Conservation (phyloP, 805 yeast genomes). For the Kurtzmaniella cleridarum region DNA sequence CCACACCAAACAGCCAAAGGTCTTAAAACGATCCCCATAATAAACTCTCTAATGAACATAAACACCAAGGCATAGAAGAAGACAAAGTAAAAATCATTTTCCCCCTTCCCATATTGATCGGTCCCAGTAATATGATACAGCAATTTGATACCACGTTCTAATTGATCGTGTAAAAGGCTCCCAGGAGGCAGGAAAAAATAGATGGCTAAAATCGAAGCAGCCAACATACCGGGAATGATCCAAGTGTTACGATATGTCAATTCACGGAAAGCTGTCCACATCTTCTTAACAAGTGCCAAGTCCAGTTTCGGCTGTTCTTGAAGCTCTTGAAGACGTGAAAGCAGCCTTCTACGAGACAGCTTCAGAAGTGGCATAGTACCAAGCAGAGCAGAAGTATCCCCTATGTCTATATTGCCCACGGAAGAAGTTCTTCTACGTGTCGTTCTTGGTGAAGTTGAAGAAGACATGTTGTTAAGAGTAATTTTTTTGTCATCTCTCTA, state of each 20-base stretch:
- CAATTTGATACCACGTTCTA: conserved; percentile 58
- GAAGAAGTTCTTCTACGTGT: conserved; percentile 54
- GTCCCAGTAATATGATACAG: conserved; percentile 61
- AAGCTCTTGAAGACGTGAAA: conserved; percentile 27
- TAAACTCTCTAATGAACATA: conserved; percentile 85
- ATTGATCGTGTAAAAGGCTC: conserved; percentile 48
- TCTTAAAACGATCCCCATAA: conserved; percentile 73
- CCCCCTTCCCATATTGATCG: conserved; percentile 82
- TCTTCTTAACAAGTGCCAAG: conserved; percentile 48
- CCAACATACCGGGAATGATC: conserved; percentile 57
- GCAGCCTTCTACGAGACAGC: conserved; percentile 29
- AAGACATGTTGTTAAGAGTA: not conserved
- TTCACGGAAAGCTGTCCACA: conserved; percentile 56
- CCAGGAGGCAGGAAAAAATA: conserved; percentile 55
- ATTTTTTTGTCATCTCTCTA: no score
- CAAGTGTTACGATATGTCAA: conserved; percentile 60
- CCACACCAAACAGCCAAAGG: conserved; percentile 63
- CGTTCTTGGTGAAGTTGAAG: conserved; percentile 3
- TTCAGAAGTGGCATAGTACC: conserved; percentile 57
- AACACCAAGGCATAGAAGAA: conserved; percentile 77
- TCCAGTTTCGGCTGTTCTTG: conserved; percentile 31
- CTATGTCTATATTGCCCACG: conserved; percentile 69
- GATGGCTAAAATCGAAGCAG: conserved; percentile 34
- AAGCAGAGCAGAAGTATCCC: conserved; percentile 66
- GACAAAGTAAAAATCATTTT: conserved; percentile 74